Conservation (phyloP, 768 basidiomycete species). For the Goffeauzyma gilvescens region DNA sequence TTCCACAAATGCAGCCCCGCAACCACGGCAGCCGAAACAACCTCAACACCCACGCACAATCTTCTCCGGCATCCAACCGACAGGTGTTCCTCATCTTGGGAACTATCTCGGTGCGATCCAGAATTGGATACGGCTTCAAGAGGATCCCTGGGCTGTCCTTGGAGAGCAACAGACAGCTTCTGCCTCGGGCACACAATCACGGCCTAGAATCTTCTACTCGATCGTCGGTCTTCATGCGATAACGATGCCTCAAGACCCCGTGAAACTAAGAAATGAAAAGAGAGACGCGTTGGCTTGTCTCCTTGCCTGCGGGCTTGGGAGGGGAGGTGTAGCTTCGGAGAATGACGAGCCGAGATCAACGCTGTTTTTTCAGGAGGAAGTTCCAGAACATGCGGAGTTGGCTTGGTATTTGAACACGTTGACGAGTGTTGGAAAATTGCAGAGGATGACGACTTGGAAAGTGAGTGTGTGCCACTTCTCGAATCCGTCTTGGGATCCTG, state of each 20-base stretch:
- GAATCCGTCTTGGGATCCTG: no score
- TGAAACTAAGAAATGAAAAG: constrained; percentile 43
- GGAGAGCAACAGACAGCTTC: no score
- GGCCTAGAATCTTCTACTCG: constrained; percentile 50
- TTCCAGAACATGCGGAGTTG: constrained; percentile 63
- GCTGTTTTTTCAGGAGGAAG: constrained; percentile 78
- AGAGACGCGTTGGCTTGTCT: constrained; percentile 63
- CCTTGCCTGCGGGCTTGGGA: constrained; percentile 65
- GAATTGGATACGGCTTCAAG: constrained; percentile 73
- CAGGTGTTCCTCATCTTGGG: constrained; percentile 58
- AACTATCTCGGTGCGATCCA: constrained; percentile 79
- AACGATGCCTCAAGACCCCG: constrained; percentile 72
- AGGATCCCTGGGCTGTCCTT: no score
- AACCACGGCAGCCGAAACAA: no score
- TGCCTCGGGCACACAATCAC: no score
- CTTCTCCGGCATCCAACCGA: constrained; percentile 86
- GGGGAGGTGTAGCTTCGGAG: constrained; percentile 26
- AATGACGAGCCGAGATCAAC: constrained; percentile 35
- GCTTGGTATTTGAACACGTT: constrained; percentile 79
- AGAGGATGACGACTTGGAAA: constrained; percentile 95
- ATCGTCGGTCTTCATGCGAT: constrained; percentile 90
- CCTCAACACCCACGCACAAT: constrained; percentile 33
- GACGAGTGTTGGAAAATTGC: constrained; percentile 60
- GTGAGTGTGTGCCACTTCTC: constrained; percentile 35
- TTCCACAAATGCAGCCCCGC: no score